A percentile compares a stretch with the other conserved stretches of the same genome.
Evolutionary conservation across 31 red algal species (phyloP).

Genomic region (Porphyra umbilicalis): DNA sequence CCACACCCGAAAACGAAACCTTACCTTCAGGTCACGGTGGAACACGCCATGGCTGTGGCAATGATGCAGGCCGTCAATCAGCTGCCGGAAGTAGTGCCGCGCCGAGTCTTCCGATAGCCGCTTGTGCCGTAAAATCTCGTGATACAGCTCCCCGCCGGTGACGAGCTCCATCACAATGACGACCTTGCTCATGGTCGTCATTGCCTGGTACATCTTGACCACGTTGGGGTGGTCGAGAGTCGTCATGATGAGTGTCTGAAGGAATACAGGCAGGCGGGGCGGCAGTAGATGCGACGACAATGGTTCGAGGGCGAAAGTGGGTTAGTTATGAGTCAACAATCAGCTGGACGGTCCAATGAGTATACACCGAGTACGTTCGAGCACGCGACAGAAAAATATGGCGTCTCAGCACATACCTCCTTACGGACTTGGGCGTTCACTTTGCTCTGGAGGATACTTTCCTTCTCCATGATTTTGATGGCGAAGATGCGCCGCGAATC

Average conservation of each 20-base stretch:
- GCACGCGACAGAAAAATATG: too few species aligned
- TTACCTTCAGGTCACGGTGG: constrained; percentile 65
- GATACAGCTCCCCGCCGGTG: constrained; percentile 62
- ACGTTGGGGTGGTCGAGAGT: constrained; percentile 60
- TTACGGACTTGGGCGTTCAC: constrained; percentile 48
- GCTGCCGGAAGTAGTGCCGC: constrained; percentile 52
- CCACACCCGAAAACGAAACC: background rate
- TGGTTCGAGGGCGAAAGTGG: background rate
- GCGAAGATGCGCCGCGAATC: constrained; percentile 37
- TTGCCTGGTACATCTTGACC: constrained; percentile 41
- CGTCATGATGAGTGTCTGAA: constrained; percentile 21
- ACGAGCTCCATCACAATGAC: constrained; percentile 82
- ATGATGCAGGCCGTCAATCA: constrained; percentile 51
- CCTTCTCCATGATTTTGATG: constrained; percentile 64
- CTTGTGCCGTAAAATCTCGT: constrained; percentile 30
- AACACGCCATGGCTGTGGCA: constrained; percentile 65
- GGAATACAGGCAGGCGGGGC: too few species aligned
- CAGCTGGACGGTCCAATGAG: too few species aligned
- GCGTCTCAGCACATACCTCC: too few species aligned
- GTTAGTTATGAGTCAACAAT: background rate
- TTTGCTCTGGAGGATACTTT: constrained; percentile 10
- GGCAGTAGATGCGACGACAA: too few species aligned
- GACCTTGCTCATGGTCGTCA: constrained; percentile 28
- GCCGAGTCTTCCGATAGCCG: constrained; percentile 47
- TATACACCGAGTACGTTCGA: too few species aligned